phyloP scores from a whole-genome alignment of 495 filamentous ascomycete species.

The Astrocystis sublimbata region DNA sequence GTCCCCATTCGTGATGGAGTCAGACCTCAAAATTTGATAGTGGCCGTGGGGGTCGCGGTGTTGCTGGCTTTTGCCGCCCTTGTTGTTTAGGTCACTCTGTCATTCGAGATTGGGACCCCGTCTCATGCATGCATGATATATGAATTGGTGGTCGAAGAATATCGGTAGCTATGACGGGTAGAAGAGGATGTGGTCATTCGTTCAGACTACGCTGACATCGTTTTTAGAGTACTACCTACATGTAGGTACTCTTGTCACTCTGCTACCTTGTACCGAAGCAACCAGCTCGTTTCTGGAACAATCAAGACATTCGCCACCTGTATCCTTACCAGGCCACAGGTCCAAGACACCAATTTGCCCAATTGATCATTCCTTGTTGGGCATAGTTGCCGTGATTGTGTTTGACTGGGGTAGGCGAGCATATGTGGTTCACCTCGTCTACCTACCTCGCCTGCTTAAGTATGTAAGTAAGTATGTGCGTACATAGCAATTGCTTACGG shows the following conservation, averaged over 20 bases:
- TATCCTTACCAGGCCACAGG: neutral
- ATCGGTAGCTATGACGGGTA: no score
- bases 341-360: neutral
- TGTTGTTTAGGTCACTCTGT: neutral
- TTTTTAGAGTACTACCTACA: neutral
- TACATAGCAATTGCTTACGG: no score
- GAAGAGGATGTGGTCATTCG: no score
- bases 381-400: neutral
- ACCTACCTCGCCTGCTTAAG: no score
- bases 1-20: conserved; percentile 1
- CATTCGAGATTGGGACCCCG: neutral
- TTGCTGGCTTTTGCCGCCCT: neutral
- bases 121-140: neutral
- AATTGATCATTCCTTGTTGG: neutral
- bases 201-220: no score
- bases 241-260: no score
- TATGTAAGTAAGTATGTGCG: no score
- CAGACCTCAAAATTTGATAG: neutral
- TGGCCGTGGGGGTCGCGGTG: neutral
- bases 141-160: conserved; percentile 4
- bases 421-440: neutral
- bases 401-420: neutral
- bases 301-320: neutral
- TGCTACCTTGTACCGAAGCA: neutral
- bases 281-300: neutral